Base-by-base conservation (phyloP, 352 stramenopile species). In the Globisporangium nunn region DNA sequence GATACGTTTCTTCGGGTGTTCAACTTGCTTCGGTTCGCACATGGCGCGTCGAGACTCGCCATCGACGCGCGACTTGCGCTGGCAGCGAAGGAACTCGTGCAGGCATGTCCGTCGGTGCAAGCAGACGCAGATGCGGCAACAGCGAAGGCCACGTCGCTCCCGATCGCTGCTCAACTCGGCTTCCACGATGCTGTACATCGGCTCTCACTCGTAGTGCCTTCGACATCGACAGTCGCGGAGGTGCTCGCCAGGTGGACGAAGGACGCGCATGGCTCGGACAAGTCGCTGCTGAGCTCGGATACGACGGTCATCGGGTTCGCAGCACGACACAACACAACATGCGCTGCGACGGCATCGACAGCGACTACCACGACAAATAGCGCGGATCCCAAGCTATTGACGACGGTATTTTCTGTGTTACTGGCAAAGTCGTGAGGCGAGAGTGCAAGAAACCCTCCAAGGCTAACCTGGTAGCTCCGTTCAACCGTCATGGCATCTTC, bases 11-110 rank as follows among this genome's bases (percentile, higher is more conserved):
- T 74, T n/a, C 58, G 45, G 0, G 40, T 63, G 51, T 59, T 78
- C 54, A 74, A 72, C 47, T 74, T 63, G 2, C 71, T 73, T 23
- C 56, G 70, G 1, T 56, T 39, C 7, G 70, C 58, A 18, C 52
- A 67, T 1, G 45, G 48, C 4, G 60, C 63, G 44, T 11, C 35
- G 0, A 66, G 60, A 33, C 65, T 78, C n/a, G 48, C 47, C 12
- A 17, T 78, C 12, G 67, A 78, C 50, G 64, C 59, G 41, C 59
- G 62, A 8, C 48, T 78, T 15, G 58, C 74, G 50, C 44, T 76
- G 43, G 50, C 60, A 31, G 70, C 70, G n/a, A 48, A 72, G 15
- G 68, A 70, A 31, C 30, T 78, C 37, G 70, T 61, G 35, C 33
- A 68, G 12, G 66, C 56, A 14, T 43, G 74, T 51, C 37, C 70